A percentile compares a stretch with the other conserved stretches of the same genome.
Evolutionary conservation across 495 filamentous ascomycete species (phyloP).

Genomic region (Chaetomium cochliodes): DNA sequence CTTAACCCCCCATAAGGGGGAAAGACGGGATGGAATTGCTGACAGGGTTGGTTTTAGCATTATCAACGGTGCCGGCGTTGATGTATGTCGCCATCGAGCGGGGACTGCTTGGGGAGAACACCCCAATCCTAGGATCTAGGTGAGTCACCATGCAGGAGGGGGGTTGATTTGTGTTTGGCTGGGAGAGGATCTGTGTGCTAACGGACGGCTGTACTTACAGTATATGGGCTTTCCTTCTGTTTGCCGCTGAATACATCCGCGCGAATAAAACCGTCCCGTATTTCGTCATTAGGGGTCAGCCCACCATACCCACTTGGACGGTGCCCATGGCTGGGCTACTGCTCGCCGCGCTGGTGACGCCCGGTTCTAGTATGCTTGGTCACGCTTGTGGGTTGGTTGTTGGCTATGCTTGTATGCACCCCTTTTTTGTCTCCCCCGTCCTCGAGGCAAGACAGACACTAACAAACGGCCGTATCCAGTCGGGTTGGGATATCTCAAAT

Average conservation of each 20-base stretch:
- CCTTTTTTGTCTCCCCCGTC: not conserved
- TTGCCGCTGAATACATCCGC: constrained; percentile 80
- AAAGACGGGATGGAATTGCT: not conserved
- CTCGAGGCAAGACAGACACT: constrained; percentile 6
- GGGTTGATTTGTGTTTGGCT: no score
- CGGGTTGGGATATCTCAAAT: constrained; percentile 78
- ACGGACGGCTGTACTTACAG: constrained; percentile 43
- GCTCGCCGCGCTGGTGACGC: constrained; percentile 68
- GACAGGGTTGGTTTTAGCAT: constrained; percentile 48
- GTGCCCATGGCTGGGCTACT: constrained; percentile 75
- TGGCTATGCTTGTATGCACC: constrained; percentile 76
- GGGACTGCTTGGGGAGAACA: constrained; percentile 61
- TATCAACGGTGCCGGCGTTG: constrained; percentile 74
- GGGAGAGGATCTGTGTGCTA: not conserved
- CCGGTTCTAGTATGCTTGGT: constrained; percentile 78
- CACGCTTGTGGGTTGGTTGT: constrained; percentile 78
- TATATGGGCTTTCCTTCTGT: constrained; percentile 86
- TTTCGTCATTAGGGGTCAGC: constrained; percentile 65
- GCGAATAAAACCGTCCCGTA: constrained; percentile 70
- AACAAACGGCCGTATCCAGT: constrained; percentile 45
- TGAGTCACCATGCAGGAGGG: constrained; percentile 41
- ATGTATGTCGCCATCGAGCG: constrained; percentile 71
- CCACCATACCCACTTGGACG: constrained; percentile 84
- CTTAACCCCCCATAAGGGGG: not conserved
- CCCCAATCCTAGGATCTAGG: constrained; percentile 77